Conservation (phyloP, 2,329 filamentous ascomycete genomes). For the Alternaria longipes region DNA sequence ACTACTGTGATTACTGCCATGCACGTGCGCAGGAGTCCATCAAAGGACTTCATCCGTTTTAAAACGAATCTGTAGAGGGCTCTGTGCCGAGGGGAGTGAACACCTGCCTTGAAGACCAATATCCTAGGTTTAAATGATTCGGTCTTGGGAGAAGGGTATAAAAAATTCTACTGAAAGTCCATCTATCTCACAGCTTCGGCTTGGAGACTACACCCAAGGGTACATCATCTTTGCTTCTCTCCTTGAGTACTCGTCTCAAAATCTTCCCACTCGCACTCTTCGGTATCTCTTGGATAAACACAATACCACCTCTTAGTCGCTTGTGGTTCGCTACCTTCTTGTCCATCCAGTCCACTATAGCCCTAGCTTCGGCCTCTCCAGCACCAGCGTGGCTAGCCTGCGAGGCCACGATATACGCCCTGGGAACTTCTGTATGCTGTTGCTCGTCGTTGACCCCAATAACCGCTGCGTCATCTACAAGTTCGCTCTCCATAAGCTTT, state of each 20-base stretch:
- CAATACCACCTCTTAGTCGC: slow-evolving; percentile 44
- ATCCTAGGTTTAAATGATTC: no score
- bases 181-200: slow-evolving; percentile 23
- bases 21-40: no score
- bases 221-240: slow-evolving; percentile 27
- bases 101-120: no score
- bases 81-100: no score
- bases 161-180: no score
- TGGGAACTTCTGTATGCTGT: slow-evolving; percentile 40
- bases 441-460: slow-evolving; percentile 38
- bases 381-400: slow-evolving; percentile 6
- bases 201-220: slow-evolving; percentile 23
- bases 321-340: slow-evolving; percentile 41
- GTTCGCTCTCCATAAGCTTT: slow-evolving; percentile 35
- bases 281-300: slow-evolving; percentile 58
- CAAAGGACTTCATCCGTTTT: no score
- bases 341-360: slow-evolving; percentile 32
- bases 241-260: slow-evolving; percentile 45
- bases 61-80: no score
- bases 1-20: no score
- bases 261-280: slow-evolving; percentile 61
- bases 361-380: slow-evolving; percentile 26
- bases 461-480: slow-evolving; percentile 39
- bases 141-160: no score
- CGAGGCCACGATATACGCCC: slow-evolving; percentile 41